Evolutionary conservation across 441 rosid species (phyloP).

Genomic region (Adansonia madagascariensis): DNA sequence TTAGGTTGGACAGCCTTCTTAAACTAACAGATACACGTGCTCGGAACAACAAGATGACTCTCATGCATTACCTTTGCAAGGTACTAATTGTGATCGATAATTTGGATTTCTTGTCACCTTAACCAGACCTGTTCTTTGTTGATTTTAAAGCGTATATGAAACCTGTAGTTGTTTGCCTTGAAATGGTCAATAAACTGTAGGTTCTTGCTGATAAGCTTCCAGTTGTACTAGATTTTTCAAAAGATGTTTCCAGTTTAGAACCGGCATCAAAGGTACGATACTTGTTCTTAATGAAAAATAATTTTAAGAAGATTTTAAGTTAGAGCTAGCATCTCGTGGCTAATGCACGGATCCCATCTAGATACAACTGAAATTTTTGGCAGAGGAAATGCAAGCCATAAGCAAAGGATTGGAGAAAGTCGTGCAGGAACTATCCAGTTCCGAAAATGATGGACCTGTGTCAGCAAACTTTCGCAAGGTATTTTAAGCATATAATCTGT

Average conservation of each 20-base stretch:
- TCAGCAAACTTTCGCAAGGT: conserved; percentile 80
- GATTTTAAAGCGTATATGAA: conserved; percentile 5
- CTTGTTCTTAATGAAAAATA: conserved; percentile 12
- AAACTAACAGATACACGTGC: conserved; percentile 94
- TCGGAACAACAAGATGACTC: conserved; percentile 86
- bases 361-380: conserved; percentile 93
- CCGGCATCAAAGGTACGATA: conserved; percentile 73
- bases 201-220: conserved; percentile 88
- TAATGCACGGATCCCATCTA: conserved; percentile 38
- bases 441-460: conserved; percentile 85
- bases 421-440: conserved; percentile 74
- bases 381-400: conserved; percentile 97
- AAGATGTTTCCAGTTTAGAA: conserved; percentile 72
- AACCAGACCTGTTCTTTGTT: not conserved
- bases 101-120: conserved; percentile 12
- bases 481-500: conserved; percentile 13
- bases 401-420: conserved; percentile 93
- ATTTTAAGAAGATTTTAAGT: not conserved
- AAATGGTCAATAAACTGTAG: conserved; percentile 43
- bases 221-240: conserved; percentile 77
- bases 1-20: conserved; percentile 90
- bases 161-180: not conserved
- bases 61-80: conserved; percentile 99
- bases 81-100: conserved; percentile 39
- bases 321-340: conserved; percentile 26